Base-by-base conservation (phyloP, 2,329 filamentous ascomycete genomes). In the Paracamarosporium sp. region DNA sequence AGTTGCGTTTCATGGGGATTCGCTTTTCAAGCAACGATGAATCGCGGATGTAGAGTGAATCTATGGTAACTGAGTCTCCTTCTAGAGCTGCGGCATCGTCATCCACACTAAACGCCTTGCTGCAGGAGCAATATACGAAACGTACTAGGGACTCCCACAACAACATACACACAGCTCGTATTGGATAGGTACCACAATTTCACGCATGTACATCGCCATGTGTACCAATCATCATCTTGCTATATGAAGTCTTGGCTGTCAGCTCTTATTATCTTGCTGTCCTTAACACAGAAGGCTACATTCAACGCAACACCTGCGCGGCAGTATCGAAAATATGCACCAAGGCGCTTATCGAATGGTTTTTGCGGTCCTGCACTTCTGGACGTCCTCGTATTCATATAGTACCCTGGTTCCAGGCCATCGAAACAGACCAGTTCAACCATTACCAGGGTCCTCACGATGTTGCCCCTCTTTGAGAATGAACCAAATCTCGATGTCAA, bases 91-190 rank as follows among this genome's bases (percentile, higher is more conserved):
- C n/a, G 17, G 36, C 36, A 9, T 11, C 22, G 54, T 50, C 51
- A 57, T 51, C 55, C 57, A 33, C 44, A 47, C 48, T 9, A 31
- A 44, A 11, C 33, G 31, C 41, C 24, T 38, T 51, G 8, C 53
- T 69, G 61, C 59, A 62, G 13, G 53, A 56, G 63, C 55, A 72
- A 72, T 72, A 63, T 70, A 63, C 33, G 43, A 15, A 40, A 56
- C 52, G 57, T 63, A 64, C 25, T 24, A 40, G 13, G 20, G 22
- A 15, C 25, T 63, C 59, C 51, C 40, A 55, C 57, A 57, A 64
- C 41, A 22, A 36, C 56, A 50, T 36, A 15, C 50, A 55, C 50
- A 54, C 57, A 64, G 58, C 51, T 57, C 63, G 62, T 69, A 62
- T 69, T 61, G 44, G 47, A 28, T 9, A n/a, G 44, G 38, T n/a